Conservation (phyloP, 1,284 basidiomycete species). For the Cutaneotrichosporon cutaneum region DNA sequence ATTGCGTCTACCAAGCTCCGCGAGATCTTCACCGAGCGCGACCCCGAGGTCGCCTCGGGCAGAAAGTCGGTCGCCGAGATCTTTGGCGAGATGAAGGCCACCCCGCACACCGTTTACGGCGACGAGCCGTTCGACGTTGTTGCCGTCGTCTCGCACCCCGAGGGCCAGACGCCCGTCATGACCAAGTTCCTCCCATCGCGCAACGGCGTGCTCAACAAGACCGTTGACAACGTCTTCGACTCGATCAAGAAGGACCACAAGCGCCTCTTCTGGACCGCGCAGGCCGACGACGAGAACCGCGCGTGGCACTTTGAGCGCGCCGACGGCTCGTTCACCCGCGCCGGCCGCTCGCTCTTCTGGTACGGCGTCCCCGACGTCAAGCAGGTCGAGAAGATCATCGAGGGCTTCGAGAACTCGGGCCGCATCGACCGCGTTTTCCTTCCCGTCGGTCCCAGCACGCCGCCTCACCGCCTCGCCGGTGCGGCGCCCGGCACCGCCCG, state of each 20-base stretch:
- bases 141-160: slow-evolving; percentile 89
- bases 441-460: slow-evolving; percentile 80
- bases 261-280: slow-evolving; percentile 93
- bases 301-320: slow-evolving; percentile 99
- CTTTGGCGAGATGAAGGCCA: slow-evolving; percentile 73
- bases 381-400: slow-evolving; percentile 85
- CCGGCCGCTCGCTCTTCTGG: slow-evolving; percentile 91
- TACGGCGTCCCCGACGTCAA: slow-evolving; percentile 89
- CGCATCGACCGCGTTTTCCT: slow-evolving; percentile 84
- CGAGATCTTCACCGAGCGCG: slow-evolving; percentile 88
- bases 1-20: slow-evolving; percentile 91
- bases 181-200: slow-evolving; percentile 87
- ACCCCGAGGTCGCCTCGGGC: slow-evolving; percentile 84
- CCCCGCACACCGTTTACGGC: slow-evolving; percentile 92
- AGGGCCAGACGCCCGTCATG: slow-evolving; percentile 85
- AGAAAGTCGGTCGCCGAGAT: slow-evolving; percentile 85
- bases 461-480: slow-evolving; percentile 59
- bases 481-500: slow-evolving; percentile 56
- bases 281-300: slow-evolving; percentile 90
- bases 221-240: slow-evolving; percentile 96
- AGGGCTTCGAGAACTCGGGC: slow-evolving; percentile 77
- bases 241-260: slow-evolving; percentile 93
- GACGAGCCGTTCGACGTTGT: slow-evolving; percentile 96
- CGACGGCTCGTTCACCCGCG: slow-evolving; percentile 94
- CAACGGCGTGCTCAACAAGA: slow-evolving; percentile 86